Evolutionary conservation across 2,329 filamentous ascomycete species (phyloP).

Genomic region (Juglanconis oblonga): DNA sequence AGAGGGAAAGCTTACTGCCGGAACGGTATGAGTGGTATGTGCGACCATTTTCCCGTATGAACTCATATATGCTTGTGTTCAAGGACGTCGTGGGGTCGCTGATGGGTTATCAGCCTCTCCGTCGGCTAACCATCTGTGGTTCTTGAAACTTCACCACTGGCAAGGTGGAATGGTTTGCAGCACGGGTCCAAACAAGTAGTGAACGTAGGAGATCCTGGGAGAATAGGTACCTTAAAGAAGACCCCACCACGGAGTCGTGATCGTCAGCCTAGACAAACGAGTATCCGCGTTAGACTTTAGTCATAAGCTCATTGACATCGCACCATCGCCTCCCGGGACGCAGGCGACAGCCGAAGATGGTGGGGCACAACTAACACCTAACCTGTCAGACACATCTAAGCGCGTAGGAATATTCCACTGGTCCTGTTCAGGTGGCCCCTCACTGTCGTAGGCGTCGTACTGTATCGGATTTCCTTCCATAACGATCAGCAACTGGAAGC

Average conservation of each 20-base stretch:
- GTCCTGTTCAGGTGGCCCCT: background rate
- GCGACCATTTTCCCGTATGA: constrained; percentile 28
- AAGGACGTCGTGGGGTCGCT: constrained; percentile 29
- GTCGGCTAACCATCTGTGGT: too few species aligned
- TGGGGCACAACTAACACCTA: background rate
- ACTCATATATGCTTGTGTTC: constrained; percentile 26
- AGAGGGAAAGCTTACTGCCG: constrained; percentile 25
- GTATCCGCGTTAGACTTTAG: background rate
- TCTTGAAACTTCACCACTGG: background rate
- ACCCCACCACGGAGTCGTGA: constrained; percentile 11
- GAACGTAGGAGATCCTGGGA: background rate
- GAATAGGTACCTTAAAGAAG: constrained; percentile 7
- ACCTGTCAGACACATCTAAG: constrained; percentile 11
- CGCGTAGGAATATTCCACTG: constrained; percentile 4
- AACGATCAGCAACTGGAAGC: background rate
- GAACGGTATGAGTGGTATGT: constrained; percentile 31
- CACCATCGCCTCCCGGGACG: background rate
- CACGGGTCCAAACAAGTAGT: background rate
- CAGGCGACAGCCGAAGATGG: background rate
- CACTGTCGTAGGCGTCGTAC: background rate
- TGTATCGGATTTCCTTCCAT: background rate
- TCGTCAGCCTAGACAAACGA: background rate
- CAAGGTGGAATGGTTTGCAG: background rate
- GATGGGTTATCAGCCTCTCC: background rate
- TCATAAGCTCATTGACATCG: background rate